Percentiles rank a stretch among this genome's conserved stretches.
Evolutionary conservation across 495 filamentous ascomycete species (phyloP).

Genomic region (Beverwykella pulmonaria): DNA sequence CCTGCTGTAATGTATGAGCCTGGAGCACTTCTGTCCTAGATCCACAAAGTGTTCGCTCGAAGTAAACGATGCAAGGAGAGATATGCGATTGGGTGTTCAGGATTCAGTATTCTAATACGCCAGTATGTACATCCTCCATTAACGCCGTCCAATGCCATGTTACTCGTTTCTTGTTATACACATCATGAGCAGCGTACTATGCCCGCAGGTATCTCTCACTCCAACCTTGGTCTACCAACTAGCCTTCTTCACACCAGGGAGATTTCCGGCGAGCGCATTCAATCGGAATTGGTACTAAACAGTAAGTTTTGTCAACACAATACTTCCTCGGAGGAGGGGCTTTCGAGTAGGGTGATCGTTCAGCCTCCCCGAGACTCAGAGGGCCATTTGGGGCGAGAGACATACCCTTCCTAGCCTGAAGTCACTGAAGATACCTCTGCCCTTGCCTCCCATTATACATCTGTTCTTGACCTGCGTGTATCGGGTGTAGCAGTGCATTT

Average conservation of each 20-base stretch:
- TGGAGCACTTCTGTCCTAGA: neutral
- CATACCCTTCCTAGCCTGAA: conserved; percentile 89
- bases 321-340: neutral
- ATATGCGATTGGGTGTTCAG: neutral
- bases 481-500: conserved; percentile 94
- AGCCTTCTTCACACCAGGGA: conserved; percentile 94
- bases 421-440: conserved; percentile 80
- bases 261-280: conserved; percentile 81
- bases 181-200: neutral
- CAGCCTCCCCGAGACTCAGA: neutral
- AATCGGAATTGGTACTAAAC: conserved; percentile 85
- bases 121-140: neutral
- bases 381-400: neutral
- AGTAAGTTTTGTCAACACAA: conserved; percentile 6
- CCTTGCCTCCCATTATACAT: conserved; percentile 85
- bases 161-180: conserved; percentile 10
- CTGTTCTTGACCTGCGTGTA: conserved; percentile 91
- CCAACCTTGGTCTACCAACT: conserved; percentile 67
- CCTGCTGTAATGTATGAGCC: too few relatives aligned
- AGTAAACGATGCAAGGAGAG: neutral
- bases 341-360: neutral
- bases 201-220: neutral
- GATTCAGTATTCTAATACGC: conserved; percentile 5
- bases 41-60: neutral
- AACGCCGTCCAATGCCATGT: conserved; percentile 23